phyloP scores from a whole-genome alignment of 192 early-diverging fungal species.

The Coemansia javaensis region DNA sequence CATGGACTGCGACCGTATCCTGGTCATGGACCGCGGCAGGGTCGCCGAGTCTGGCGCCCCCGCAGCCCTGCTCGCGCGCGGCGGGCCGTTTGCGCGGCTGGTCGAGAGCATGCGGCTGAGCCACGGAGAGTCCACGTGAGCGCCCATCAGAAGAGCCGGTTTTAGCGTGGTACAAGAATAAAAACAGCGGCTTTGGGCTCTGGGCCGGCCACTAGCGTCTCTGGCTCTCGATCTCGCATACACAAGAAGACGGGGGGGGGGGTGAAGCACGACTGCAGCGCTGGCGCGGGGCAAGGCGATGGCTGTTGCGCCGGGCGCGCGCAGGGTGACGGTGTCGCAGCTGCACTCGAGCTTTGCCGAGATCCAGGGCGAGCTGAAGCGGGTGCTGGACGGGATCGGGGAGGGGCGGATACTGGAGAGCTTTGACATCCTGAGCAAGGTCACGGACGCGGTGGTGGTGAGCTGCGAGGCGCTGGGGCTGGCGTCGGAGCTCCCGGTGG shows the following conservation, averaged over 20 bases:
- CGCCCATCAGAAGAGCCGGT: no score
- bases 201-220: no score
- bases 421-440: conserved; percentile 64
- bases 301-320: background rate
- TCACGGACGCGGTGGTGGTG: conserved; percentile 60
- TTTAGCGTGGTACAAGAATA: no score
- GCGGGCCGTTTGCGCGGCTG: conserved; percentile 8
- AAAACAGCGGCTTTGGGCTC: no score
- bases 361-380: conserved; percentile 63
- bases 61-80: conserved; percentile 1
- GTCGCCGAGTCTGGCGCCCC: conserved; percentile 28
- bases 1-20: no score
- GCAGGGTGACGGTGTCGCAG: conserved; percentile 29
- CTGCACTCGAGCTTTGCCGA: conserved; percentile 44
- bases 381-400: conserved; percentile 60
- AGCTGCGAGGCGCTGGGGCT: conserved; percentile 66
- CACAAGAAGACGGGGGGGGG: no score
- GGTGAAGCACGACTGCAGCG: no score
- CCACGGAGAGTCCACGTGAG: no score
- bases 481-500: conserved; percentile 57
- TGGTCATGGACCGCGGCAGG: conserved; percentile 51
- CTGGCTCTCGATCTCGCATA: no score
- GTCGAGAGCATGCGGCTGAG: conserved; percentile 9
- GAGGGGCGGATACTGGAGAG: conserved; percentile 57
- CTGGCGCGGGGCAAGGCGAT: no score